Evolutionary conservation across 768 basidiomycete species (phyloP).

Genomic region (Calocybe indica): DNA sequence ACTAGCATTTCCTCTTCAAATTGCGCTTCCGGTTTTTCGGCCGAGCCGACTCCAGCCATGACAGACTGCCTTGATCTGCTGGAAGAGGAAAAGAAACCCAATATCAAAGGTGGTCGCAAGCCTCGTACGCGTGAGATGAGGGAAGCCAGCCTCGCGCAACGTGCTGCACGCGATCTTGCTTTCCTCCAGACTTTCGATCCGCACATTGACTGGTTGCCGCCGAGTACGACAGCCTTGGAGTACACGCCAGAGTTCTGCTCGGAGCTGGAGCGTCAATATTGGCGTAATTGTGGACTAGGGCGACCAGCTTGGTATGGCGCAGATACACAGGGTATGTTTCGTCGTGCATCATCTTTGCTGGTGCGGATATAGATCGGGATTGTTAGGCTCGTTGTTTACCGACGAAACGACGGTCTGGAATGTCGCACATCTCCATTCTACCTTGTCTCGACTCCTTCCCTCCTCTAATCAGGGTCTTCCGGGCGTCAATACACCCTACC

Average conservation of each 20-base stretch:
- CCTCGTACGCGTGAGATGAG: constrained; percentile 41
- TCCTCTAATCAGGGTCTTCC: constrained; percentile 67
- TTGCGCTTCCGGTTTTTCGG: not conserved
- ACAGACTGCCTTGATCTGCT: constrained; percentile 2
- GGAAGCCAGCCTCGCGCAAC: constrained; percentile 44
- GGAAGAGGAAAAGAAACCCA: constrained; percentile 19
- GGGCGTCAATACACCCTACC: constrained; percentile 95
- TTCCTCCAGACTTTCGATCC: constrained; percentile 76
- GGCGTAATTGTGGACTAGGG: constrained; percentile 86
- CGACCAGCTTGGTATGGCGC: constrained; percentile 98
- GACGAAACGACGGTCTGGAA: constrained; percentile 86
- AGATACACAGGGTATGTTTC: constrained; percentile 75
- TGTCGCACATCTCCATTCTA: constrained; percentile 85
- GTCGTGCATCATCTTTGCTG: not conserved
- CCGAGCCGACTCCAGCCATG: constrained; percentile 2
- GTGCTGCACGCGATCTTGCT: constrained; percentile 34
- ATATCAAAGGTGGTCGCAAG: constrained; percentile 26
- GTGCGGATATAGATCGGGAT: constrained; percentile 2
- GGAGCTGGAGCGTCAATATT: constrained; percentile 83
- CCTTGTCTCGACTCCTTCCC: constrained; percentile 76
- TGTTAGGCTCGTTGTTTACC: constrained; percentile 61
- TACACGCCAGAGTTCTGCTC: constrained; percentile 88
- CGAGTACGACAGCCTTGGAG: constrained; percentile 62
- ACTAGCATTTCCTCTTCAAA: constrained; percentile 21
- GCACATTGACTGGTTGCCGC: constrained; percentile 72